Evolutionary conservation across 148 eudicot species (phyloP), one percentile per base, ranked within the genome.

Genomic region (Vaccinium vitisidaea): DNA sequence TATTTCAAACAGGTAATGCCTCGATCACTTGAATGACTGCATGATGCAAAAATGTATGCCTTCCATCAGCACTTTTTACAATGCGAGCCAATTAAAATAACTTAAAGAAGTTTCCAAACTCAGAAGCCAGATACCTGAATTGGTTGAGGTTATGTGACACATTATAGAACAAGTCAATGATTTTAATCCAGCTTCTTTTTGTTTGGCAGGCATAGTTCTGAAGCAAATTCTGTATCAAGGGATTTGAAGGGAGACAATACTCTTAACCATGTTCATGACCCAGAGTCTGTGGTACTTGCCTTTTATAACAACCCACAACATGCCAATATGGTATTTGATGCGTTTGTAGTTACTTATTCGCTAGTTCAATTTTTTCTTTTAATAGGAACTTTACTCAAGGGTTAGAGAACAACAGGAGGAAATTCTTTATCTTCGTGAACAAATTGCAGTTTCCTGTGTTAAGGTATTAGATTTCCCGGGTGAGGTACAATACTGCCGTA

Each of bases 381-480:
- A 65, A 55, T 85, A 96, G 99, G 97, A 90, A 86, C 95, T 92
- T 83, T 79, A 82, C 89, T 88, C 92, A 53, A 87, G 90, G 74
- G 89, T 82, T 70, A 91, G 83, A 87, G 92, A 88, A 53, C 94
- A 93, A 84, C 92, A 92, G 77, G 86, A 89, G 50, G 99, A 94
- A 89, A 89, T 93, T 65, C 69, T 86, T 88, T 75, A 49, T 85
- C 94, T 96, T 49, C 88, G 92, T 30, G 79, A 83, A 82, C 93
- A 93, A 89, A 90, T 96, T 88, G 65, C 95, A 86, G 90, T 86
- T 90, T 93, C 98, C 77, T 85, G 92, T 90, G 84, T 91, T 80
- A 89, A 88, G 94, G 98, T 95, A 89, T 82, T 69, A 15, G 25
- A 76, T 69, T n/a, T 46, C 39, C 65, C 54, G 80, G 80, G 82